A percentile compares a stretch with the other conserved stretches of the same genome.
phyloP scores from a whole-genome alignment of 345 rosid genomes.

The Hibiscus mutabilis region DNA sequence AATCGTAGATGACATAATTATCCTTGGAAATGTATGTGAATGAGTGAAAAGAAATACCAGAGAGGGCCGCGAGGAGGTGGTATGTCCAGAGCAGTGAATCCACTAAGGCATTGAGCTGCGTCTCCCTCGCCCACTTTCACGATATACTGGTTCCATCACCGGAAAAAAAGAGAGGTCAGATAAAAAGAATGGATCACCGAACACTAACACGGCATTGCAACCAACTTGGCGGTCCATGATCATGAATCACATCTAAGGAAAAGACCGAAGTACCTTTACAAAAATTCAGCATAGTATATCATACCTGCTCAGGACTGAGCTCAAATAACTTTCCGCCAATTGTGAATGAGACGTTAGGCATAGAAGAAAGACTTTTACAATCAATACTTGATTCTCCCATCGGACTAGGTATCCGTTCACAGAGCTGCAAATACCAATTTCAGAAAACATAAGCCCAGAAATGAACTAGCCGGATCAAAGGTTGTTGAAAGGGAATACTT shows the following conservation, averaged over 20 bases:
- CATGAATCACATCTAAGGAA: background rate
- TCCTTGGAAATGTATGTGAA: background rate
- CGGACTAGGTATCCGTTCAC: slow-evolving; percentile 63
- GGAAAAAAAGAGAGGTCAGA: background rate
- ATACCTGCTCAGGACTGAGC: slow-evolving; percentile 56
- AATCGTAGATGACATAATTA: background rate
- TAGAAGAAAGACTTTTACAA: slow-evolving; percentile 39
- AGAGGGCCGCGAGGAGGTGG: slow-evolving; percentile 77
- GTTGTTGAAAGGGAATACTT: background rate
- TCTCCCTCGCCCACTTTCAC: slow-evolving; percentile 59
- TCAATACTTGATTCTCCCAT: slow-evolving; percentile 69
- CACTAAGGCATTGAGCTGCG: slow-evolving; percentile 59
- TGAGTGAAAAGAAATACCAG: slow-evolving; percentile 29
- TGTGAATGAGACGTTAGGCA: slow-evolving; percentile 61
- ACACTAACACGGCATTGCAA: background rate
- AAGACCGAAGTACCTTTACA: background rate
- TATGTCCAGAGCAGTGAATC: slow-evolving; percentile 62
- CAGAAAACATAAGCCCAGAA: background rate
- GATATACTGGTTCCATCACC: slow-evolving; percentile 34
- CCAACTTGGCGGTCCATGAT: background rate
- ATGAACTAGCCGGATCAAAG: background rate
- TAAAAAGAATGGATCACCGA: background rate
- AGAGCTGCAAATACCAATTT: slow-evolving; percentile 36
- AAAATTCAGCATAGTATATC: background rate
- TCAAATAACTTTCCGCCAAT: slow-evolving; percentile 50